Conservation (phyloP, 2,329 filamentous ascomycete species). For the Penicillium sp. region DNA sequence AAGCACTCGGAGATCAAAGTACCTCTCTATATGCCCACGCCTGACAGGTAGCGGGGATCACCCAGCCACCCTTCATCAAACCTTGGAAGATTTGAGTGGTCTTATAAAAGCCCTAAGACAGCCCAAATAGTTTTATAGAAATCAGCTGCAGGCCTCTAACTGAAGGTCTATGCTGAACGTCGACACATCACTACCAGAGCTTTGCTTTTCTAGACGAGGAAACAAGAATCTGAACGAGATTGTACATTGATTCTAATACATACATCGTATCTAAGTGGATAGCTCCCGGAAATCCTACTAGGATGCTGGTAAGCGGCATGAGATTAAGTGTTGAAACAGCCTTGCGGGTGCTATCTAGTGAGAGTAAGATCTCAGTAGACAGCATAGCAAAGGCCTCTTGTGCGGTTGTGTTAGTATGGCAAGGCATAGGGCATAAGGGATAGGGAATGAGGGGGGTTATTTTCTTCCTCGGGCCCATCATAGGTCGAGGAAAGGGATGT, state of each 20-base stretch:
- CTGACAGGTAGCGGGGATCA: not conserved
- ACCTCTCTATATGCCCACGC: not conserved
- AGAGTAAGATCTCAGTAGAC: slow-evolving; percentile 10
- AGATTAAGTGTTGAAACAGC: slow-evolving; percentile 31
- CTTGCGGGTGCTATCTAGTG: slow-evolving; percentile 13
- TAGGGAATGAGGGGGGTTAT: not conserved
- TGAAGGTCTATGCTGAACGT: not conserved
- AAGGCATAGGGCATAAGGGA: not conserved
- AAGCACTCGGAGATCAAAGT: not conserved
- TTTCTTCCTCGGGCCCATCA: not conserved
- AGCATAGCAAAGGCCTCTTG: slow-evolving; percentile 10
- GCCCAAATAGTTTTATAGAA: not conserved
- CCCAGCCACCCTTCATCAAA: not conserved
- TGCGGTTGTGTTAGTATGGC: slow-evolving; percentile 13
- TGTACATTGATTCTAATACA: slow-evolving; percentile 14
- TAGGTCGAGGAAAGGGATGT: not conserved
- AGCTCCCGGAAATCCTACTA: slow-evolving; percentile 3
- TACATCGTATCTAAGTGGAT: slow-evolving; percentile 13
- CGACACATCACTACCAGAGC: not conserved
- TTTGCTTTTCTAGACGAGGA: not conserved
- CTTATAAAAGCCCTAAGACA: not conserved
- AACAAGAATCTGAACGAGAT: not conserved
- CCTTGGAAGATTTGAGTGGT: not conserved
- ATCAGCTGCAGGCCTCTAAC: not conserved
- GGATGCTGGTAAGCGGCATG: slow-evolving; percentile 8